Evolutionary conservation across 768 basidiomycete genomes (phyloP), one percentile per base, ranked within the genome.

Genomic region (Boletus tomentosulus): DNA sequence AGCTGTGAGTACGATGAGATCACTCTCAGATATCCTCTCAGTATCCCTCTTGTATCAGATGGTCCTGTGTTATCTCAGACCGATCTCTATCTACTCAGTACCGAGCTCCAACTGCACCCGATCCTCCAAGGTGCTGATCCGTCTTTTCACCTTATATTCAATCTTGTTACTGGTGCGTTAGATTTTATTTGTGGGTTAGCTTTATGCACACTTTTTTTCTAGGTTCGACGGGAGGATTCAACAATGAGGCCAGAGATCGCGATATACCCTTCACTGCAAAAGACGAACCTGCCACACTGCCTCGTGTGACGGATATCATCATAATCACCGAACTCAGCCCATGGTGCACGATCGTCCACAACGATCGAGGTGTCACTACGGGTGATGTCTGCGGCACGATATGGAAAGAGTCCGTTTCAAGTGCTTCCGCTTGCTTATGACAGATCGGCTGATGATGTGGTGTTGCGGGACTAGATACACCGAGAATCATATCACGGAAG

Each of bases 21-120:
- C 34, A 39, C 38, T 13, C 30, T 31, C 4, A 27, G 42, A 13
- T 11, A 27, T 27, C 48, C 7, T 42, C 10, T 46, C 25, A 16
- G 48, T 7, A 1, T 35, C 41, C 48, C 60, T 9, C 31, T 49
- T 28, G 39, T 35, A 39, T 19, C 46, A 91, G 88, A 92, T 69
- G 89, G 88, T 0, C 90, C 90, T 6, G 81, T 92, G 6, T 77
- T 92, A 13, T 79, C 81, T 3, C 87, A 87, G 63, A 90, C 88
- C 0, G 90, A 92, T 63, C 76, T 93, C 13, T 93, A 90, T 68
- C 79, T 92, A 3, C 79, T 93, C 51, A 76, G 80, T 42, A 78
- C 82, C 5, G 80, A 84, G 15, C 76, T 92, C 3, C 81, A 87
- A 62, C 65, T 92, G 31, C 77, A 93, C 61, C 90, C 90, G 4